Evolutionary conservation across 2,329 filamentous ascomycete species (phyloP).

Genomic region (Penicillium verrucosum): DNA sequence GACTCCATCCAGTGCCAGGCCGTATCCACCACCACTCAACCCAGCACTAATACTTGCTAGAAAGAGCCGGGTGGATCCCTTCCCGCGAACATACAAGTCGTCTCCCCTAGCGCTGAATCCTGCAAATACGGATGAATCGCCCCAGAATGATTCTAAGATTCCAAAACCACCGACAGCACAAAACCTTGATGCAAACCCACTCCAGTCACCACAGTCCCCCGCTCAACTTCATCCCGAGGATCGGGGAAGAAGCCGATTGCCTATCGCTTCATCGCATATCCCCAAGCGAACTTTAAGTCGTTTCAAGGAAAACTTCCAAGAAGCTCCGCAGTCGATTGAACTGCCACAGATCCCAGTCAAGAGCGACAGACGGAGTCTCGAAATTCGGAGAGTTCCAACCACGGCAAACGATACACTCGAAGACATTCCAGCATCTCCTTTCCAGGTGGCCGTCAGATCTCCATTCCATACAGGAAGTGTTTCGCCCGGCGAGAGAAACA

Average conservation of each 20-base stretch:
- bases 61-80: slow-evolving; percentile 7
- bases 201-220: slow-evolving; percentile 4
- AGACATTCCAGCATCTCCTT: background rate
- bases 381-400: slow-evolving; percentile 2
- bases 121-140: slow-evolving; percentile 12
- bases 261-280: background rate
- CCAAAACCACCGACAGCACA: background rate
- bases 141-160: slow-evolving; percentile 2
- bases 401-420: background rate
- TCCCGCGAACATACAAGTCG: slow-evolving; percentile 27
- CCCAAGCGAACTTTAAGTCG: background rate
- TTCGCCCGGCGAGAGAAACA: background rate
- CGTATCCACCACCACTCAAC: background rate
- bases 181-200: background rate
- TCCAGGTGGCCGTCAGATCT: slow-evolving; percentile 1
- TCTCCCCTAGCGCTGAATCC: slow-evolving; percentile 32
- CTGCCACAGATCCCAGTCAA: background rate
- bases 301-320: slow-evolving; percentile 2
- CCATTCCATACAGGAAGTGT: slow-evolving; percentile 7
- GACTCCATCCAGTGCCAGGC: background rate
- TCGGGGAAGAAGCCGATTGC: slow-evolving; percentile 4
- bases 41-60: slow-evolving; percentile 1
- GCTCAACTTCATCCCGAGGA: slow-evolving; percentile 5
- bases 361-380: slow-evolving; percentile 1
- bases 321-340: background rate